Conservation (phyloP, 441 rosid species). For the Gossypium gossypioides region DNA sequence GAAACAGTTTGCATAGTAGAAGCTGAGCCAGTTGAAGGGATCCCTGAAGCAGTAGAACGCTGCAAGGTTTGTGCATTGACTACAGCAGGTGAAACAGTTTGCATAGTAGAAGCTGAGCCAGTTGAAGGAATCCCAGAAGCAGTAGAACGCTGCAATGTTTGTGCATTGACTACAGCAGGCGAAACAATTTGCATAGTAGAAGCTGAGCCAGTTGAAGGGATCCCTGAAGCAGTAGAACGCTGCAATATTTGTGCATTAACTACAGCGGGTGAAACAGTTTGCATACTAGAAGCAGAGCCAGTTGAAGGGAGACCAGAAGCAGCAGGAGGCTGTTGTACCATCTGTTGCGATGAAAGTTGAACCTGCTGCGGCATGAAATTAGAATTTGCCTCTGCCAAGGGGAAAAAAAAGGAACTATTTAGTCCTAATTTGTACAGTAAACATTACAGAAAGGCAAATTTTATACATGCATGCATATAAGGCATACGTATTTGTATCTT, state of each 20-base stretch:
- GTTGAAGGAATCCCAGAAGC: no score
- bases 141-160: neutral
- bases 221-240: neutral
- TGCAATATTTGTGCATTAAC: neutral
- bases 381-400: slow-evolving; percentile 34
- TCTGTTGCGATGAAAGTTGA: slow-evolving; percentile 32
- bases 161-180: neutral
- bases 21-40: neutral
- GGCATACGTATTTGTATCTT: neutral
- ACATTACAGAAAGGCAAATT: neutral
- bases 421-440: slow-evolving; percentile 1
- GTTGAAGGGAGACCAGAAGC: slow-evolving; percentile 19
- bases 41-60: slow-evolving; percentile 18
- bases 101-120: slow-evolving; percentile 19
- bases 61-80: slow-evolving; percentile 7
- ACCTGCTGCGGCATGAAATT: slow-evolving; percentile 37
- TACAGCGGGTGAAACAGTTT: neutral
- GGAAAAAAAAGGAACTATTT: slow-evolving; percentile 1
- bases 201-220: neutral
- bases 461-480: neutral
- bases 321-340: slow-evolving; percentile 24
- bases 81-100: slow-evolving; percentile 16
- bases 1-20: neutral
- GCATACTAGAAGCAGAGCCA: slow-evolving; percentile 18
- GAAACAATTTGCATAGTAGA: neutral